Base-by-base conservation (phyloP, 371 early-diverging fungal genomes). In the Mortierella sp. region DNA sequence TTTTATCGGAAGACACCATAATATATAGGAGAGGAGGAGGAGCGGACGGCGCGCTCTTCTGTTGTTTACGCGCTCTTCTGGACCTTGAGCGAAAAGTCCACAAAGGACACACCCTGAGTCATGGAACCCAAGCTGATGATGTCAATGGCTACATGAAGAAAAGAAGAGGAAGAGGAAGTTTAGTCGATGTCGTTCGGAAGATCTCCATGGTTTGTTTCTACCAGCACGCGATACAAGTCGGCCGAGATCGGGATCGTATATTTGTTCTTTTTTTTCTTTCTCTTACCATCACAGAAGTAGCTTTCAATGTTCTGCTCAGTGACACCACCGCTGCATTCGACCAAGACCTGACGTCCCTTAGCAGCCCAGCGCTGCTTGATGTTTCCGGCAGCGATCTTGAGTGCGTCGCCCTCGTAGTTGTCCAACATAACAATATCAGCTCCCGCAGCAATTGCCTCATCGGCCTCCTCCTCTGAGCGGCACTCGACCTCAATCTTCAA, bases 401-500 rank as follows among this genome's bases (percentile, higher is more conserved):
- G 88, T 0, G 89, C 93, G 8, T 93, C 94, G 13, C 94, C 92
- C 10, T 91, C 83, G 79, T 95, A 94, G 89, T 96, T 96, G 77
- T 96, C 97, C 21, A 97, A 87, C 99, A 99, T 99, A 79, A 99
- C 93, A 80, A 99, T 95, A 88, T 99, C 98, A 5, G 99, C 99
- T 6, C 99, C 99, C 16, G 98, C 98, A 47, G 89, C 93, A 87
- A 98, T 97, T n/a, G 99, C 99, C 88, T 99, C 99, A 83, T 96
- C 94, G 1, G 99, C 99, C 77, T 99, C 99, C 21, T 91, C 94
- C 81, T 97, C 96, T 0, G 93, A 93, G 76, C 95, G 95, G 83
- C 98, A 98, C 85, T 99, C 99, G 71, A 99, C 99, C 77, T 99
- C 99, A 78, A 99, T 97, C 90, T 99, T 98, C 75, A 98, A 87